phyloP scores from a whole-genome alignment of 2,329 filamentous ascomycete species.

The Ceratocystis smalleyi region DNA sequence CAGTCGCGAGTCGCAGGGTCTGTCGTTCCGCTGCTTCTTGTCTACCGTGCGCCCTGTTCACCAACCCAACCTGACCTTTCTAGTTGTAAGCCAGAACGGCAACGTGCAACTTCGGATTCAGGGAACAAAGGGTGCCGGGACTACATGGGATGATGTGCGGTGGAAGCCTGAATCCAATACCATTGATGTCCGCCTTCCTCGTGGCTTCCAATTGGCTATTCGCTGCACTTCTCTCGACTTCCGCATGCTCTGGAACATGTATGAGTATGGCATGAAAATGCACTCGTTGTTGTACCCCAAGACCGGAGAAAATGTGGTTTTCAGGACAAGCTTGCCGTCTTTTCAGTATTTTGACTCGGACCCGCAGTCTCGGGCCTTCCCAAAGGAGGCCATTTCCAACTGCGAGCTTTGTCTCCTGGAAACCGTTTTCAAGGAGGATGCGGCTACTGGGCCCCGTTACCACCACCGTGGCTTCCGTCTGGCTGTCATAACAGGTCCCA shows the following conservation, averaged over 20 bases:
- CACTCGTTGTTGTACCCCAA: constrained; percentile 54
- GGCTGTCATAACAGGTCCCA: constrained; percentile 60
- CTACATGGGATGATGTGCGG: constrained; percentile 66
- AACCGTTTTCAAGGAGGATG: constrained; percentile 48
- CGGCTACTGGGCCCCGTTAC: constrained; percentile 55
- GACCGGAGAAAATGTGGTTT: constrained; percentile 53
- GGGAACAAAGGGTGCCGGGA: constrained; percentile 48
- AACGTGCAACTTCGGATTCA: constrained; percentile 61
- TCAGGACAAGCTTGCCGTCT: constrained; percentile 51
- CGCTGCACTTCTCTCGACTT: constrained; percentile 65
- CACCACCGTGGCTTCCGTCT: constrained; percentile 69
- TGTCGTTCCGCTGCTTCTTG: constrained; percentile 57
- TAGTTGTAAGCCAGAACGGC: constrained; percentile 66
- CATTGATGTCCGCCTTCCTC: constrained; percentile 54
- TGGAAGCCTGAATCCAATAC: constrained; percentile 57
- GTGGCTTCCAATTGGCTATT: constrained; percentile 58
- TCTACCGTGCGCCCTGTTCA: constrained; percentile 57
- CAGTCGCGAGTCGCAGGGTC: constrained; percentile 50
- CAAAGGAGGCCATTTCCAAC: constrained; percentile 52
- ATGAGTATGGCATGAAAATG: constrained; percentile 67
- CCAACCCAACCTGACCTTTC: constrained; percentile 54
- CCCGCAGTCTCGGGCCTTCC: constrained; percentile 55
- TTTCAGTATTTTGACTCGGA: constrained; percentile 71
- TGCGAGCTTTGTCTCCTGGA: constrained; percentile 68
- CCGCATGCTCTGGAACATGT: constrained; percentile 63